Percentiles rank a stretch among this genome's conserved stretches.
These are phyloP conservation scores for Colletotrichum sp. DNA, from an alignment of 2,329 filamentous ascomycete species.

Conservation along the genomic window DNA sequence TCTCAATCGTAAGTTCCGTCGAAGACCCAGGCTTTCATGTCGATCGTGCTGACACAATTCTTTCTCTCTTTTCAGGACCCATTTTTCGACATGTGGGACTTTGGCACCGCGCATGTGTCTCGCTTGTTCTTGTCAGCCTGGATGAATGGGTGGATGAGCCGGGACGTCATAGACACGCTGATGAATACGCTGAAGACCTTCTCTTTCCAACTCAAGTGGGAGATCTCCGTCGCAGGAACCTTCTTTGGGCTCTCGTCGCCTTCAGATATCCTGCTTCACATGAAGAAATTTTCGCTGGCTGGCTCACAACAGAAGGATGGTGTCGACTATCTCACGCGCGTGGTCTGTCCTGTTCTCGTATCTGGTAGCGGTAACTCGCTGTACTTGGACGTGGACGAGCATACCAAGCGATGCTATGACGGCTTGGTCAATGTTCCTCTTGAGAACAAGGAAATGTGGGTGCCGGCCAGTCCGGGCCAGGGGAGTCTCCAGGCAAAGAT, in stretches of 20 bases:
- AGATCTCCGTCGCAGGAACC: constrained; percentile 28
- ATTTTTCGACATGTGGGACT: constrained; percentile 38
- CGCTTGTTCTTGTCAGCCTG: constrained; percentile 27
- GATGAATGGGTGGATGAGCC: constrained; percentile 27
- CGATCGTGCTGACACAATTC: background rate
- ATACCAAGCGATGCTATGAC: constrained; percentile 18
- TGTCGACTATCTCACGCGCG: constrained; percentile 21
- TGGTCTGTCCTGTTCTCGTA: constrained; percentile 32
- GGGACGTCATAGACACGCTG: constrained; percentile 29
- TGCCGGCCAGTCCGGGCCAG: constrained; percentile 9
- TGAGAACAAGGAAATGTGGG: constrained; percentile 26
- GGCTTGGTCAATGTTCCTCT: background rate
- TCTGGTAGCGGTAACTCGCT: constrained; percentile 27
- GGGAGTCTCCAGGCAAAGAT: constrained; percentile 30
- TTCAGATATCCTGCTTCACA: constrained; percentile 27
- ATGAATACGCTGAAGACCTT: constrained; percentile 19
- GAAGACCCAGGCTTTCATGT: background rate
- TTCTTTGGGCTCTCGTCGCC: constrained; percentile 26
- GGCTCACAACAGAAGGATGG: constrained; percentile 6
- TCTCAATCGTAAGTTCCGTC: constrained; percentile 34
- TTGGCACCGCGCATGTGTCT: constrained; percentile 29
- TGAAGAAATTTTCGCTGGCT: constrained; percentile 21
- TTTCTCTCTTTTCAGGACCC: constrained; percentile 21
- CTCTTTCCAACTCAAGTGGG: constrained; percentile 35
- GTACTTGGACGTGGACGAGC: constrained; percentile 22